Evolutionary conservation across 371 early-diverging fungal species (phyloP).

Genomic region (Apophysomyces variabilis): DNA sequence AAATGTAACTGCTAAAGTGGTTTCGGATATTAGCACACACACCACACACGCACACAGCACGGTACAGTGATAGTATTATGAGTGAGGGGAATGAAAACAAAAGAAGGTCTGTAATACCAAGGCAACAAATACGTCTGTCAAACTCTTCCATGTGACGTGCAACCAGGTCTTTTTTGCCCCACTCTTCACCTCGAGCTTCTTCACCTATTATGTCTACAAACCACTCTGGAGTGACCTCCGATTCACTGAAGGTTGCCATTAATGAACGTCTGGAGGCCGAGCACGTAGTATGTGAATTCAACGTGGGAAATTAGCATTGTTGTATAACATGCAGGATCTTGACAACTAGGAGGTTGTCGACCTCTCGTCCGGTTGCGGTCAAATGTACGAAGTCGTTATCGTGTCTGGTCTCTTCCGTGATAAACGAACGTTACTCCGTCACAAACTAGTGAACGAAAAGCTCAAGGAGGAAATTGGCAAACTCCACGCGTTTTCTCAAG

Average conservation of each 20-base stretch:
- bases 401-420: slow-evolving; percentile 76
- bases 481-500: slow-evolving; percentile 87
- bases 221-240: slow-evolving; percentile 54
- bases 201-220: slow-evolving; percentile 22
- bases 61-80: not conserved
- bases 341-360: slow-evolving; percentile 54
- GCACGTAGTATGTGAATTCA: slow-evolving; percentile 58
- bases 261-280: slow-evolving; percentile 58
- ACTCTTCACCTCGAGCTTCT: slow-evolving; percentile 2
- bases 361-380: slow-evolving; percentile 78
- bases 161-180: slow-evolving; percentile 1
- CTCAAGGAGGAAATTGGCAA: slow-evolving; percentile 76
- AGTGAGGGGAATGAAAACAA: not conserved
- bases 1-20: slow-evolving; percentile 1
- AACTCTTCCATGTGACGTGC: slow-evolving; percentile 5
- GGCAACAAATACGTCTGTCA: slow-evolving; percentile 1
- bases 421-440: slow-evolving; percentile 71
- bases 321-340: slow-evolving; percentile 8
- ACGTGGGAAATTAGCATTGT: slow-evolving; percentile 6
- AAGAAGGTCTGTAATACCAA: not conserved
- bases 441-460: slow-evolving; percentile 80
- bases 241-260: slow-evolving; percentile 58
- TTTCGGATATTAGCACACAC: slow-evolving; percentile 1
- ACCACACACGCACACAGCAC: slow-evolving; percentile 9
- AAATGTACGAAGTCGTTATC: slow-evolving; percentile 78